Evolutionary conservation across 441 rosid genomes (phyloP), one percentile per base, ranked within the genome.

Genomic region (Erodium chrysanthum): DNA sequence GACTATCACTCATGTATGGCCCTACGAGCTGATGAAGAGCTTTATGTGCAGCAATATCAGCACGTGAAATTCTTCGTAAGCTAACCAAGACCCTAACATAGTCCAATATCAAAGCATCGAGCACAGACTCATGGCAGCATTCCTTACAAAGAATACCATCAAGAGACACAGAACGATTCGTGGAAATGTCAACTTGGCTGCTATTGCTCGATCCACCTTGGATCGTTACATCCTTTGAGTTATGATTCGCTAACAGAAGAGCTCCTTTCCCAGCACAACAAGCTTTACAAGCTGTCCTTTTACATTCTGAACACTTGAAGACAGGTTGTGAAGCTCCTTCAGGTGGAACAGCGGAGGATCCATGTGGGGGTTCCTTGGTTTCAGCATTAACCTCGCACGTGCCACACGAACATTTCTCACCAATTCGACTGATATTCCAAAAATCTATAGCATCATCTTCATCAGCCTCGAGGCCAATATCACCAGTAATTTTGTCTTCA

Each of bases 181-280:
- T 65, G 48, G 88, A 78, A 42, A 72, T 72, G 66, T 91, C 96
- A 70, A 74, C 70, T 78, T 75, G 90, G 69, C 81, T 68, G 40
- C 91, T 87, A 46, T 78, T 83, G 76, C 79, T 78, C 52, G 86
- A 80, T 69, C 91, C 91, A 65, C 85, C 84, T 65, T 79, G 85
- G 76, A 82, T 82, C 7, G 77, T 60, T 14, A 31, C 31, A 63
- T 93, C 93, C 81, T 83, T 83, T 15, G 78, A 76, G 77, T 74
- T 75, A 69, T 78, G 74, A 58, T 65, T 81, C 54, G 78, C 64
- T 65, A 94, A 85, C 75, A 91, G 80, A 70, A 88, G 84, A 77
- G 96, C 98, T 74, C 98, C 97, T 71, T 72, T 84, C 73, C 97
- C 97, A 31, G 94, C 97, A 78, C 93, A 91, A 77, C 97, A 94